Evolutionary conservation across 2,329 filamentous ascomycete genomes (phyloP).

Genomic region (Aureobasidium vineae): DNA sequence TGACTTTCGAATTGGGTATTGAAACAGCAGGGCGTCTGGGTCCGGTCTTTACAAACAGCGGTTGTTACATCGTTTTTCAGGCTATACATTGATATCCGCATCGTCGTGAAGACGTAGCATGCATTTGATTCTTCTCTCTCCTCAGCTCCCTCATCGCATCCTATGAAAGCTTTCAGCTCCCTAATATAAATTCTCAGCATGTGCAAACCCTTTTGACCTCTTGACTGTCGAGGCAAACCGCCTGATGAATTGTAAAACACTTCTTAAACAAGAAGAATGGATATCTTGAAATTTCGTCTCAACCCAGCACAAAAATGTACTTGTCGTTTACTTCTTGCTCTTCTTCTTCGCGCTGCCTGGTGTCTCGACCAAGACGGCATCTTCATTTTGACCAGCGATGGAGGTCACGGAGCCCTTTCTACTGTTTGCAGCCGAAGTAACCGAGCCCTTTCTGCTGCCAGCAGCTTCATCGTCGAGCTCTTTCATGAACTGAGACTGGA

Average conservation of each 20-base stretch:
- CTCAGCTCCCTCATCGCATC: conserved; percentile 45
- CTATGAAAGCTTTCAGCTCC: neutral
- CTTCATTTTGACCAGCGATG: conserved; percentile 53
- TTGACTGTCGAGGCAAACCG: neutral
- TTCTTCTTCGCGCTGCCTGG: conserved; percentile 51
- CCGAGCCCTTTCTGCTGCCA: conserved; percentile 27
- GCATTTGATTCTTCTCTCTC: conserved; percentile 53
- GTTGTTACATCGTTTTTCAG: conserved; percentile 12
- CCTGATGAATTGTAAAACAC: neutral
- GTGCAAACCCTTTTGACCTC: neutral
- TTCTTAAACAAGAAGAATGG: conserved; percentile 2
- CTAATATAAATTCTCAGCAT: neutral
- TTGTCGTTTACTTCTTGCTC: conserved; percentile 54
- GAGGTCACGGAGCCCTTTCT: conserved; percentile 30
- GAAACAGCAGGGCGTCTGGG: conserved; percentile 11
- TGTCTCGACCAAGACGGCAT: conserved; percentile 75
- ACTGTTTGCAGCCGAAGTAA: conserved; percentile 33
- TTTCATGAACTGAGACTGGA: conserved; percentile 76
- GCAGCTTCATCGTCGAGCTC: conserved; percentile 66
- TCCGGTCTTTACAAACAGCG: neutral
- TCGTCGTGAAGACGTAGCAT: conserved; percentile 13
- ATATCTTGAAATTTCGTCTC: neutral
- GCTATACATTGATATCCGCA: conserved; percentile 22
- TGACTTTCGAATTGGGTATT: neutral
- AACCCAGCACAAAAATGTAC: neutral